phyloP scores from a whole-genome alignment of 805 yeast species.

The Metschnikowia orientalis region DNA sequence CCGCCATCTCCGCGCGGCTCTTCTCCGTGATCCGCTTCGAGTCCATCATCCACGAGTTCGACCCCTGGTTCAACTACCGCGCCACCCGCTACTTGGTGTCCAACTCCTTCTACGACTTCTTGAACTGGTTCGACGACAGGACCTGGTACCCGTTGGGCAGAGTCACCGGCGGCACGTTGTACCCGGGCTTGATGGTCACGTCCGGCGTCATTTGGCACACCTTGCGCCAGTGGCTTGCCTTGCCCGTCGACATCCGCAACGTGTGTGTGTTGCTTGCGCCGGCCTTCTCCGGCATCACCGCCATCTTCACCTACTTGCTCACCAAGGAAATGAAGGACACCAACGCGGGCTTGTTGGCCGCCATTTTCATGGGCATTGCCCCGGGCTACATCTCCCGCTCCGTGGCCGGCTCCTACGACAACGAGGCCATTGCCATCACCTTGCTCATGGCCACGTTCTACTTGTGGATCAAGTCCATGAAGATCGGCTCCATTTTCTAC shows the following conservation, averaged over 20 bases:
- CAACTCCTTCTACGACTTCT: conserved; percentile 81
- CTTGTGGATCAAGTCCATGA: conserved; percentile 92
- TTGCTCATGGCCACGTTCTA: conserved; percentile 91
- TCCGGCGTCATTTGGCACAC: conserved; percentile 84
- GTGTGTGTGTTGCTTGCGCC: conserved; percentile 96
- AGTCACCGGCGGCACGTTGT: conserved; percentile 97
- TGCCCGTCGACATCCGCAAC: conserved; percentile 93
- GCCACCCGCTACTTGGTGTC: conserved; percentile 90
- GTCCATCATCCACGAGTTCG: conserved; percentile 95
- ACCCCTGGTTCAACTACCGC: conserved; percentile 93
- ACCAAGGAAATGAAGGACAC: conserved; percentile 87
- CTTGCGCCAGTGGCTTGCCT: conserved; percentile 53
- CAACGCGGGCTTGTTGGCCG: conserved; percentile 87
- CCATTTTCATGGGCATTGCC: conserved; percentile 93
- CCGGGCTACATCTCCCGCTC: conserved; percentile 98
- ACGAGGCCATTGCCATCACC: conserved; percentile 97
- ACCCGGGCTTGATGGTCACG: conserved; percentile 98
- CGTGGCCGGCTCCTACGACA: conserved; percentile 98
- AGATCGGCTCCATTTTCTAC: conserved; percentile 82
- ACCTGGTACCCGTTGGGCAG: conserved; percentile 99
- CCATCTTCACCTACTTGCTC: conserved; percentile 80
- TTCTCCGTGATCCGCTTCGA: conserved; percentile 97
- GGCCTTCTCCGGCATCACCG: conserved; percentile 89
- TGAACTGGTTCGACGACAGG: conserved; percentile 98
- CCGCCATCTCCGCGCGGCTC: conserved; percentile 86